Evolutionary conservation across 176 grass and related monocot species (phyloP), one percentile per base, ranked within the genome.

Genomic region (Oryza glumipatula): DNA sequence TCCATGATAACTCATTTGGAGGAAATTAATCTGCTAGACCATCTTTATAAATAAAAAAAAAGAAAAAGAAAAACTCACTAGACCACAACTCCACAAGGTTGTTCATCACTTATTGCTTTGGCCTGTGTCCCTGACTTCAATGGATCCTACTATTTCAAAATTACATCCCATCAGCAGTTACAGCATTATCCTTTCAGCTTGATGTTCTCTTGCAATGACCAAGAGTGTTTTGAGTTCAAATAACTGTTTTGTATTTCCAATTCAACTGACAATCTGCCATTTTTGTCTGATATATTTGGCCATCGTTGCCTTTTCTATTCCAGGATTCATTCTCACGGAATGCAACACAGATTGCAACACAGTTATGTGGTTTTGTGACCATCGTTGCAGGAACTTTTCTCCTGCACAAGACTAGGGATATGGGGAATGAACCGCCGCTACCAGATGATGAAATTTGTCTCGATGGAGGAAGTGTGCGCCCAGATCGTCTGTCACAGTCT

Each of bases 361-460:
- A 86, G 65, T 5, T 96, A 32, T 93, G 94, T 46, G 89, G 91
- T 45, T 91, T 96, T 71, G 73, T 93, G 32, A 96, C 94, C 19
- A 96, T 96, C 30, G 73, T 93, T 4, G 89, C 88, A 4, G 94
- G 89, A 12, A 96, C 86, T 61, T 96, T 96, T 76, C 87, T 96
- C 47, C 91, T 96, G 38, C 94, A 96, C 88, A 96, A 93, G 85
- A 93, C 91, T 21, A 91, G 83, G 32, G 84, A 93, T 75, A 86
- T 91, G 80, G 86, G 79, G 12, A 91, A 83, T 75, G 73, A 47
- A 48, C 35, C 9, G 23, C 58, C 81, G 16, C 33, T 49, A 21
- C 74, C 84, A 65, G 43, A 70, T 80, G 79, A 76, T 32, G 83
- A 89, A 82, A 67, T 80, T 61, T 87, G 80, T 82, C 26, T 85